These are phyloP conservation scores for Aspergillus quadrilineatus DNA, from an alignment of 2,329 filamentous ascomycete species.

Conservation along the genomic window DNA sequence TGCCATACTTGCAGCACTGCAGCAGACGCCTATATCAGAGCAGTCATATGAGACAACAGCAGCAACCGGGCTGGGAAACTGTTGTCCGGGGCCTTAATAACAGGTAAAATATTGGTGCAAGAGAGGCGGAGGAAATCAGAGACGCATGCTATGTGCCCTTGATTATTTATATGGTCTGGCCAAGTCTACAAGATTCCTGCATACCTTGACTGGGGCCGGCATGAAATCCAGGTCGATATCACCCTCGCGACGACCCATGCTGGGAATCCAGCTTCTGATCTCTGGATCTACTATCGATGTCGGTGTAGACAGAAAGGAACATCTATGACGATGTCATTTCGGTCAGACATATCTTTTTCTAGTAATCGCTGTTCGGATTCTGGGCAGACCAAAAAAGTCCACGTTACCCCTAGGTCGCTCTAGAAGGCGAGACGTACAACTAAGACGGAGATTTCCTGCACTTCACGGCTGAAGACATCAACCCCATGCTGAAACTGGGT, in stretches of 20 bases:
- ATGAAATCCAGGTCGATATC: constrained; percentile 9
- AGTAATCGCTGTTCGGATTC: no score
- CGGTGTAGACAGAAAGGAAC: neutral
- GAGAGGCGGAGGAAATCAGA: neutral
- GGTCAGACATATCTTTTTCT: neutral
- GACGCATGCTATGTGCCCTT: neutral
- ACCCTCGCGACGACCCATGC: constrained; percentile 12
- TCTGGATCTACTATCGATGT: neutral
- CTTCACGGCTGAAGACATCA: no score
- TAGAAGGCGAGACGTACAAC: no score
- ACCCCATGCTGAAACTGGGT: no score
- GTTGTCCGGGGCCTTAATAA: neutral
- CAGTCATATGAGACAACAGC: constrained; percentile 1
- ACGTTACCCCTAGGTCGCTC: no score
- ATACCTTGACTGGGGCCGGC: constrained; percentile 12
- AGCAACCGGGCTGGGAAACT: neutral
- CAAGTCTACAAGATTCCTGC: constrained; percentile 10
- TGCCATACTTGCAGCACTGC: constrained; percentile 7
- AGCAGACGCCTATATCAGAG: neutral
- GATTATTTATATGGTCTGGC: constrained; percentile 4
- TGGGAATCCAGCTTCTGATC: constrained; percentile 5
- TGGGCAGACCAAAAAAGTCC: no score
- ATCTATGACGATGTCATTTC: neutral
- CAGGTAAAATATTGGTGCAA: neutral
- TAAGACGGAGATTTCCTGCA: no score